Evolutionary conservation across 2,329 filamentous ascomycete genomes (phyloP).

Genomic region (Aspergillus sp.): DNA sequence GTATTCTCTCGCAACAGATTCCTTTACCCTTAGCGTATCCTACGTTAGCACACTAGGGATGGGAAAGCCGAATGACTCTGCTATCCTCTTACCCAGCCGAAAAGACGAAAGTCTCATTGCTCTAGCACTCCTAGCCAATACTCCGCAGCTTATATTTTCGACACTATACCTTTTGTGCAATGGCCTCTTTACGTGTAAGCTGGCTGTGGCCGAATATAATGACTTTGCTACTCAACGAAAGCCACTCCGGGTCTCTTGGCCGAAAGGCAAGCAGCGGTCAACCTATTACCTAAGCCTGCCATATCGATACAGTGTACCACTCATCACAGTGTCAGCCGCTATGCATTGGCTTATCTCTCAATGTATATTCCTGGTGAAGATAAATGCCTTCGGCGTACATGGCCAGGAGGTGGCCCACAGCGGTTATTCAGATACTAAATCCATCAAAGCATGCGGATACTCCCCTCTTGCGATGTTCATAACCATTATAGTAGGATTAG

Average conservation of each 20-base stretch:
- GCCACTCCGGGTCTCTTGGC: conserved; percentile 46
- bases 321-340: conserved; percentile 31
- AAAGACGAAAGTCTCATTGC: background rate
- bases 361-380: conserved; percentile 42
- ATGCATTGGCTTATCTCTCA: conserved; percentile 52
- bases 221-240: conserved; percentile 40
- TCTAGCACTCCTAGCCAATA: conserved; percentile 27
- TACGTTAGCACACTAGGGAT: background rate
- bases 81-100: background rate
- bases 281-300: conserved; percentile 49
- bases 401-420: too few species aligned
- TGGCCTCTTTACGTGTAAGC: conserved; percentile 45
- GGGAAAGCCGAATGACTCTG: background rate
- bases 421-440: too few species aligned
- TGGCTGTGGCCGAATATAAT: conserved; percentile 51
- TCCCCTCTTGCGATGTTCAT: background rate
- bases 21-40: too few species aligned
- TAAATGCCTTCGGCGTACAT: background rate
- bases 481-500: background rate
- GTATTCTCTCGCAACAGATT: background rate
- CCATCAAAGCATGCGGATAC: background rate
- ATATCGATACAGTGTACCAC: conserved; percentile 28
- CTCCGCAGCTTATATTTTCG: conserved; percentile 34
- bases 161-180: conserved; percentile 38
- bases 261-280: conserved; percentile 41